Percentiles rank a stretch among this genome's conserved stretches.
Evolutionary conservation across 2,329 filamentous ascomycete genomes (phyloP).

Genomic region (Teratosphaeria pseudoeucalypti): DNA sequence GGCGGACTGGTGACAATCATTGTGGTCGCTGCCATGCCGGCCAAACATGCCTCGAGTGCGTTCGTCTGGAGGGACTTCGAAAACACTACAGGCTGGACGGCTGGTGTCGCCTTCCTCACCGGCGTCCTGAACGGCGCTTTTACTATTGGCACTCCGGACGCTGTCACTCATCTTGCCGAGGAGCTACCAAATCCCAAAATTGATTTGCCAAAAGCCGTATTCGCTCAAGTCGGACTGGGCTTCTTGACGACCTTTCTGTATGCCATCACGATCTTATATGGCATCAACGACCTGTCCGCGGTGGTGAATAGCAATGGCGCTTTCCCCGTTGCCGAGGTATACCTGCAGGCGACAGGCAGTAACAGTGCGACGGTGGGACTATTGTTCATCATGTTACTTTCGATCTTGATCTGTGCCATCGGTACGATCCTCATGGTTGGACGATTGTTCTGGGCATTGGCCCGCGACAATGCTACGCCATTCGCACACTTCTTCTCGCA

Average conservation of each 20-base stretch:
- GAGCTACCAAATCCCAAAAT: slow-evolving; percentile 27
- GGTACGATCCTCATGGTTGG: slow-evolving; percentile 41
- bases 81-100: slow-evolving; percentile 42
- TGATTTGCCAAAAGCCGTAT: slow-evolving; percentile 42
- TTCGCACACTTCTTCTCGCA: slow-evolving; percentile 43
- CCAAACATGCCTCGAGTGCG: slow-evolving; percentile 38
- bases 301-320: slow-evolving; percentile 30
- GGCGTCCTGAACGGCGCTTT: slow-evolving; percentile 26
- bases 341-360: slow-evolving; percentile 38
- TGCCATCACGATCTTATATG: slow-evolving; percentile 42
- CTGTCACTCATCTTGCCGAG: slow-evolving; percentile 27
- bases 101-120: slow-evolving; percentile 27
- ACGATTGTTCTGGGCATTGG: slow-evolving; percentile 29
- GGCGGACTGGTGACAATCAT: slow-evolving; percentile 28
- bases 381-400: slow-evolving; percentile 47
- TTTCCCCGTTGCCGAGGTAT: slow-evolving; percentile 40
- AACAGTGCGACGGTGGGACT: slow-evolving; percentile 46
- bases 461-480: slow-evolving; percentile 52
- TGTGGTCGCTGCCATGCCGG: slow-evolving; percentile 42
- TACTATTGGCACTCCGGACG: slow-evolving; percentile 27
- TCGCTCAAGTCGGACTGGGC: slow-evolving; percentile 39
- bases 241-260: slow-evolving; percentile 38
- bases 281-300: slow-evolving; percentile 35
- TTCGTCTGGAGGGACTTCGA: slow-evolving; percentile 31
- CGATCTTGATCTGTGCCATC: slow-evolving; percentile 39